These are phyloP conservation scores for Ceratobasidium theobromae DNA, from an alignment of 1,284 basidiomycete genomes.

Conservation along the genomic window DNA sequence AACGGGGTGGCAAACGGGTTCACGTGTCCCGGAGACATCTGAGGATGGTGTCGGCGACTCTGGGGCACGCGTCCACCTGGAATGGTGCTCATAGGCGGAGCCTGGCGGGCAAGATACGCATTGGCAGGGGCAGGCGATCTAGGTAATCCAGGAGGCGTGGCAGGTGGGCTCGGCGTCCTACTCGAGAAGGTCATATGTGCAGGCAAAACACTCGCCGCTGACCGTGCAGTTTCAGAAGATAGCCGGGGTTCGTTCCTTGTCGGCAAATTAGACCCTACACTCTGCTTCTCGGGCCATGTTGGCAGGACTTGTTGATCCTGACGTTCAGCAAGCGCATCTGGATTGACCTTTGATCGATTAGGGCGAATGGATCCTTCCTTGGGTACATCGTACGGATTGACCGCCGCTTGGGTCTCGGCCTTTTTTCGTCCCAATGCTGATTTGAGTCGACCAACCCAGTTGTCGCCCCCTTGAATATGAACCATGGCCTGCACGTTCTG, in stretches of 20 bases:
- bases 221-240: background rate
- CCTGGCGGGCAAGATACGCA: constrained; percentile 43
- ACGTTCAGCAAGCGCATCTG: background rate
- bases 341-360: background rate
- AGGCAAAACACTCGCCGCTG: background rate
- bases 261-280: background rate
- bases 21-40: constrained; percentile 45
- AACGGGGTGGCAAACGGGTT: constrained; percentile 75
- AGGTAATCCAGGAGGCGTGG: constrained; percentile 39
- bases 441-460: constrained; percentile 14
- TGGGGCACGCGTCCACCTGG: background rate
- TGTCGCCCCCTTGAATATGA: constrained; percentile 13
- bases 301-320: background rate
- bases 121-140: constrained; percentile 11
- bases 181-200: constrained; percentile 1
- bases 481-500: constrained; percentile 15
- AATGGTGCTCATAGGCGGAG: constrained; percentile 34
- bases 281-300: no score
- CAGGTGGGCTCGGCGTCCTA: constrained; percentile 30
- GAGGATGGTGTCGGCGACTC: constrained; percentile 46
- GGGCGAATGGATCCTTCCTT: background rate
- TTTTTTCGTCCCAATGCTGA: background rate
- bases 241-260: background rate
- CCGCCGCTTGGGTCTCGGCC: background rate
- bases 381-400: background rate